Conservation (phyloP, 2,329 filamentous ascomycete genomes). For the Diaporthe destruens region DNA sequence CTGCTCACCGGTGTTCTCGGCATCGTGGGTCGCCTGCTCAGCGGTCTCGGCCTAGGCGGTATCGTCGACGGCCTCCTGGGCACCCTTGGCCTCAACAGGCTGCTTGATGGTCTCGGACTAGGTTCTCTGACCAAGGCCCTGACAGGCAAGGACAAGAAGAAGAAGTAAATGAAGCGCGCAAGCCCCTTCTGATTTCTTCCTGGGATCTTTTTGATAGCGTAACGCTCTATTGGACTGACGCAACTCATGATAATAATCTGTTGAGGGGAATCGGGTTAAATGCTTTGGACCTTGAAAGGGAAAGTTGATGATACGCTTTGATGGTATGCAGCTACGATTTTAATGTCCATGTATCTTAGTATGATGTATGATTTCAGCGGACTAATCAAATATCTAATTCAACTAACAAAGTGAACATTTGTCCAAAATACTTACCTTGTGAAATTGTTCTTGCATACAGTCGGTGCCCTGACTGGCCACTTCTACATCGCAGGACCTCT, state of each 20-base stretch:
- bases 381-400: neutral
- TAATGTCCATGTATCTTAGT: slow-evolving; percentile 23
- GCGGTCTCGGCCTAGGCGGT: slow-evolving; percentile 84
- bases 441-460: no score
- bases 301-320: neutral
- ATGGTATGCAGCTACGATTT: slow-evolving; percentile 18
- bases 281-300: neutral
- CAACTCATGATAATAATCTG: neutral
- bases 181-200: neutral
- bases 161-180: slow-evolving; percentile 45
- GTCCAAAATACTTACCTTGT: no score
- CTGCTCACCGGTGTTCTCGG: slow-evolving; percentile 86
- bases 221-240: no score
- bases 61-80: slow-evolving; percentile 84
- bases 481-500: no score
- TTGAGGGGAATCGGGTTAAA: neutral
- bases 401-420: no score
- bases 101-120: slow-evolving; percentile 80
- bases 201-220: neutral
- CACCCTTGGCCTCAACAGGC: slow-evolving; percentile 79
- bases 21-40: slow-evolving; percentile 83
- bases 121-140: slow-evolving; percentile 58
- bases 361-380: slow-evolving; percentile 17
- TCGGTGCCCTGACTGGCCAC: no score
- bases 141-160: slow-evolving; percentile 59